Percentiles rank a stretch among this genome's conserved stretches.
Evolutionary conservation across 2,329 filamentous ascomycete species (phyloP).

Genomic region (Claviceps lovelessii): DNA sequence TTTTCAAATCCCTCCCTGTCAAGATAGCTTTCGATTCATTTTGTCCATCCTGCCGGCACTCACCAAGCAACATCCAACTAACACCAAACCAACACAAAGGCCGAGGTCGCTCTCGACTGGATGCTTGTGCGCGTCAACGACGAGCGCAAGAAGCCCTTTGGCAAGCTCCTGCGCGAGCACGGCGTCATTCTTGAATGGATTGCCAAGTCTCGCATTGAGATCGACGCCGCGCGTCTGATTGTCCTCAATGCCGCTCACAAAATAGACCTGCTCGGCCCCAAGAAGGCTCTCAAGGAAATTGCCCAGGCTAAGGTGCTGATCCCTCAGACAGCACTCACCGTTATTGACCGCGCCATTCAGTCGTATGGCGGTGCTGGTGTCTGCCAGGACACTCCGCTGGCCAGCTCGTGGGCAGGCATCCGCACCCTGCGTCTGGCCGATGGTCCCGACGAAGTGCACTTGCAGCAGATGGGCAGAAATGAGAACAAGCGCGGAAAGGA

Average conservation of each 20-base stretch:
- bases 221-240: conserved; percentile 76
- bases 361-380: conserved; percentile 83
- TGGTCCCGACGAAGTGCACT: conserved; percentile 90
- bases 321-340: conserved; percentile 63
- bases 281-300: conserved; percentile 82
- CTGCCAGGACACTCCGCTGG: conserved; percentile 85
- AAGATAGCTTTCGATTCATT: no score
- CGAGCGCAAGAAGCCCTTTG: conserved; percentile 77
- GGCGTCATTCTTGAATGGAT: conserved; percentile 94
- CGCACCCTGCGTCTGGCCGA: conserved; percentile 77
- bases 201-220: conserved; percentile 80
- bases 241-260: conserved; percentile 91
- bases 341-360: conserved; percentile 92
- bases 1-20: no score
- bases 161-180: conserved; percentile 73
- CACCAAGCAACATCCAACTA: neutral
- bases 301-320: conserved; percentile 90
- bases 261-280: conserved; percentile 82
- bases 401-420: conserved; percentile 66
- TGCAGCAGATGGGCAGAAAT: conserved; percentile 65
- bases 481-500: conserved; percentile 58
- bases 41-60: no score
- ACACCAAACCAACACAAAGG: conserved; percentile 23
- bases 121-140: conserved; percentile 93
- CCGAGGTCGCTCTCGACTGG: conserved; percentile 86